These are phyloP conservation scores for Schizophyllum amplum DNA, from an alignment of 1,284 basidiomycete species.

Conservation along the genomic window DNA sequence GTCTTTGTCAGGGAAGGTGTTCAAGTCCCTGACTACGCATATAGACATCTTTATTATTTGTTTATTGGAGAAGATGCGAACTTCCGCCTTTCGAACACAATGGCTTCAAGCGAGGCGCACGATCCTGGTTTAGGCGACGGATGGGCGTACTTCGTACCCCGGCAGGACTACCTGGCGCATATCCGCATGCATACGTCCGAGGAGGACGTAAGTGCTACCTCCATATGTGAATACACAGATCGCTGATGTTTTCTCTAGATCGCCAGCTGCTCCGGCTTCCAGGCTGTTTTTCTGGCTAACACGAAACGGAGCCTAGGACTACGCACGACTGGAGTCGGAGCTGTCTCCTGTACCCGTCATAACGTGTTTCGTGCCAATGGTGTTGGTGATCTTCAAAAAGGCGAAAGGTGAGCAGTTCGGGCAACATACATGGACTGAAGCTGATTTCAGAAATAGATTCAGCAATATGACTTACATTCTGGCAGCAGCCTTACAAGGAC, in stretches of 20 bases:
- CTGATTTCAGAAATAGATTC: constrained; percentile 6
- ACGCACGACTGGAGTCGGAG: constrained; percentile 9
- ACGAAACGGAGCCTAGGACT: background rate
- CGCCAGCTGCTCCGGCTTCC: background rate
- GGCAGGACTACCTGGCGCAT: constrained; percentile 15
- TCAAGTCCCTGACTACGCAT: no score
- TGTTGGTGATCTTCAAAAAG: constrained; percentile 12
- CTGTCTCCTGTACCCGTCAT: constrained; percentile 12
- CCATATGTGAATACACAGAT: background rate
- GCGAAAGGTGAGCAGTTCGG: constrained; percentile 10
- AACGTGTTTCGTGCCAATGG: constrained; percentile 11
- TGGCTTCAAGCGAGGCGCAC: constrained; percentile 15
- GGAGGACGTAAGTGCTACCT: constrained; percentile 4
- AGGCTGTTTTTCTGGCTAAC: background rate
- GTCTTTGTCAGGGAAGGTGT: no score
- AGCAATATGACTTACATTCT: constrained; percentile 16
- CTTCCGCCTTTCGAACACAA: constrained; percentile 19
- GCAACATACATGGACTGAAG: no score
- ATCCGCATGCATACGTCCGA: no score
- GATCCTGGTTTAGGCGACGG: constrained; percentile 19
- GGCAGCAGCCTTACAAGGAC: background rate
- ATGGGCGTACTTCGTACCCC: constrained; percentile 18
- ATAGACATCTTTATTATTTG: no score
- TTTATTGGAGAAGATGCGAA: constrained; percentile 23
- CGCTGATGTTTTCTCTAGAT: background rate